Evolutionary conservation across 345 rosid genomes (phyloP).

Genomic region (Lepidium aucheri): DNA sequence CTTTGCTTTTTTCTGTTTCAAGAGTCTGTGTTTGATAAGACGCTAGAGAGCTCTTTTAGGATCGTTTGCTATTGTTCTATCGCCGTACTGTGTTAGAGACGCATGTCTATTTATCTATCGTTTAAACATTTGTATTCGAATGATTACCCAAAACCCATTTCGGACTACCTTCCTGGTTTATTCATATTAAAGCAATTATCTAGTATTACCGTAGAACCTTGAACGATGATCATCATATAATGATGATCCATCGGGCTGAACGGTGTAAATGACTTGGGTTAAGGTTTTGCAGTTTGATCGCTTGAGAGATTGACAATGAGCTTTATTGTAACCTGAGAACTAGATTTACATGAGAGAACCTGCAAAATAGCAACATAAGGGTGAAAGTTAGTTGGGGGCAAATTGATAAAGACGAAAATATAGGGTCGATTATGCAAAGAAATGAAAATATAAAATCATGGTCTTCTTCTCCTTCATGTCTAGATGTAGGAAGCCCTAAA

Average conservation of each 20-base stretch:
- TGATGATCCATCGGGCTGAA: no score
- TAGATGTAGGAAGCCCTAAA: conserved; percentile 9
- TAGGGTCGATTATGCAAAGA: neutral
- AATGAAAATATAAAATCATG: neutral
- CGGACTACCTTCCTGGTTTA: conserved; percentile 8
- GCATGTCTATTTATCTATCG: neutral
- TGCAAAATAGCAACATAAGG: conserved; percentile 17
- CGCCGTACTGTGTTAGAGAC: conserved; percentile 13
- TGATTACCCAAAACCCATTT: conserved; percentile 9
- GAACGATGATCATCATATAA: no score
- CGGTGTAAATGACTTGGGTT: no score
- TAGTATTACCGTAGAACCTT: neutral
- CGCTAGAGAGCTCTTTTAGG: conserved; percentile 26
- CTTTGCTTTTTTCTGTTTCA: conserved; percentile 1
- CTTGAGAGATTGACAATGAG: conserved; percentile 64
- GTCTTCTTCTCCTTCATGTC: neutral
- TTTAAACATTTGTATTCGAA: conserved; percentile 2
- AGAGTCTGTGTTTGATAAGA: conserved; percentile 21
- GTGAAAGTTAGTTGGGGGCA: no score
- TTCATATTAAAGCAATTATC: neutral
- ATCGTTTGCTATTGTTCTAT: neutral
- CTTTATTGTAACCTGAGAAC: conserved; percentile 73
- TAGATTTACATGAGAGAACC: conserved; percentile 70
- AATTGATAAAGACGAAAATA: no score
- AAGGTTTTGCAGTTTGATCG: conserved; percentile 48